Conservation (phyloP, 1,139 yeast species). For the Pichia cactophila region DNA sequence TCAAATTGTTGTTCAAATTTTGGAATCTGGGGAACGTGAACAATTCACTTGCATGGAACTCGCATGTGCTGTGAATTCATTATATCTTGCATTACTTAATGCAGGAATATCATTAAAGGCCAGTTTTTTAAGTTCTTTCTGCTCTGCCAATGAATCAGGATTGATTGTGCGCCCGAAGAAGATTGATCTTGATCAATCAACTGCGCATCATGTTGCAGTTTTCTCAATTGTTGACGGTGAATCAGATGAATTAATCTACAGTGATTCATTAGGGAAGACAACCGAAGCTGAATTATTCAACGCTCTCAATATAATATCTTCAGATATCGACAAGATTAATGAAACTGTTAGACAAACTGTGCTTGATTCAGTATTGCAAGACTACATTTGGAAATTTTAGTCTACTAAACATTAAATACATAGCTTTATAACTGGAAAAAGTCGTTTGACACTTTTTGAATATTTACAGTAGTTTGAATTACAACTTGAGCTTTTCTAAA, state of each 20-base stretch:
- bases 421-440: constrained; percentile 1
- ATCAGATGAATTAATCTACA: constrained; percentile 48
- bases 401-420: neutral
- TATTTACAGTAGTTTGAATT: constrained; percentile 11
- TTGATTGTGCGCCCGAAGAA: constrained; percentile 39
- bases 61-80: constrained; percentile 50
- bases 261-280: constrained; percentile 71
- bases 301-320: constrained; percentile 42
- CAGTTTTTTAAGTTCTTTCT: constrained; percentile 51
- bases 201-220: constrained; percentile 59
- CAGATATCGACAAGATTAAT: constrained; percentile 40
- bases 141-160: constrained; percentile 32
- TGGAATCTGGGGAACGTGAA: constrained; percentile 35
- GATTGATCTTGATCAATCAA: constrained; percentile 34
- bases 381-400: constrained; percentile 48
- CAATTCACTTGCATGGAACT: constrained; percentile 48
- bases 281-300: constrained; percentile 45
- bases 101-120: constrained; percentile 65
- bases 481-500: constrained; percentile 66
- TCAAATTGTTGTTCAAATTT: constrained; percentile 78
- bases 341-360: constrained; percentile 39
- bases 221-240: constrained; percentile 47
- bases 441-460: neutral
- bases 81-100: constrained; percentile 66
- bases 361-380: constrained; percentile 40